A percentile compares a stretch with the other conserved stretches of the same genome.
These are phyloP conservation scores for Imleria badia DNA, from an alignment of 768 basidiomycete genomes.

Conservation along the genomic window DNA sequence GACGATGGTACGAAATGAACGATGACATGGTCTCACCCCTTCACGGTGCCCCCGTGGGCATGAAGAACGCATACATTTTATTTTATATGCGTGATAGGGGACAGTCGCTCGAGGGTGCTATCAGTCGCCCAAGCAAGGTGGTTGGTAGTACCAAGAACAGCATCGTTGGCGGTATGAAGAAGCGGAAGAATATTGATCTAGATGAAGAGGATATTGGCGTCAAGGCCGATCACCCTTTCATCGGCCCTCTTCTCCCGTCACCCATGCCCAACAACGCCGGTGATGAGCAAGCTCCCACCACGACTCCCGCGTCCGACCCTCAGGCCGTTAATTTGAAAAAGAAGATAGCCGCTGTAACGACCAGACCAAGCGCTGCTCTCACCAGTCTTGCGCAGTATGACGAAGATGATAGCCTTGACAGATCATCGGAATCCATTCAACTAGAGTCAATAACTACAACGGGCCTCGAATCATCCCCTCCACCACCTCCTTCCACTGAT, in stretches of 20 bases:
- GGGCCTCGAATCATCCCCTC: conserved; percentile 27
- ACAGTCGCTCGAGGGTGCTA: conserved; percentile 65
- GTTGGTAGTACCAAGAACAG: conserved; percentile 30
- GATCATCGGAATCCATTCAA: conserved; percentile 16
- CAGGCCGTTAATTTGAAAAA: conserved; percentile 52
- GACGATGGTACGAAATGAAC: conserved; percentile 91
- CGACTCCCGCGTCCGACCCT: conserved; percentile 38
- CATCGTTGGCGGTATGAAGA: conserved; percentile 49
- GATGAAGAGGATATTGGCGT: conserved; percentile 49
- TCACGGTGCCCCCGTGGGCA: conserved; percentile 47
- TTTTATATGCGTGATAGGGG: conserved; percentile 88
- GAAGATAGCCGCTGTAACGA: conserved; percentile 47
- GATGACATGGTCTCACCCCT: conserved; percentile 69
- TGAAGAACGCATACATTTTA: conserved; percentile 88
- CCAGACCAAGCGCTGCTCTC: conserved; percentile 35
- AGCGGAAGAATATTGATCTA: conserved; percentile 45
- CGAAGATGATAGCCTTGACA: conserved; percentile 40
- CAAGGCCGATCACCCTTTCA: conserved; percentile 52
- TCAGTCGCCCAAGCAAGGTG: conserved; percentile 32
- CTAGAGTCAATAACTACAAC: conserved; percentile 19
- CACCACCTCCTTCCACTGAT: conserved; percentile 34
- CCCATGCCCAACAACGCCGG: conserved; percentile 24
- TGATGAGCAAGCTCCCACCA: conserved; percentile 17
- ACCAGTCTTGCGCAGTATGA: conserved; percentile 40
- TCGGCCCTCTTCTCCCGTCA: conserved; percentile 67